phyloP scores from a whole-genome alignment of 1,139 yeast genomes.

The Taphrina communis region DNA sequence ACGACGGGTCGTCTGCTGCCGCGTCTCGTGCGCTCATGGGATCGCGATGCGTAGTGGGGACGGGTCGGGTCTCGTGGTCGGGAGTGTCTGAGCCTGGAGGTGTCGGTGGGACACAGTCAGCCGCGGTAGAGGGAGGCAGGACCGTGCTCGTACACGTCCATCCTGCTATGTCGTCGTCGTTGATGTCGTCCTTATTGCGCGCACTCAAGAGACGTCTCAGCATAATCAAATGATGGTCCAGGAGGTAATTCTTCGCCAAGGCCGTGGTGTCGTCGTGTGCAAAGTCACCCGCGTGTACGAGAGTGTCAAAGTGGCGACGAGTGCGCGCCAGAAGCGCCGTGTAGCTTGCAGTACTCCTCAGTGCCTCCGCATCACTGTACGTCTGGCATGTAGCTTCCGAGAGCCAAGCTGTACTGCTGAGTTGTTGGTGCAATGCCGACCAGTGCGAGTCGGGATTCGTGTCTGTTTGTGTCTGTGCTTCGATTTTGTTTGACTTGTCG shows the following conservation, averaged over 20 bases:
- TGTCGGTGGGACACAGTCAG: slow-evolving; percentile 23
- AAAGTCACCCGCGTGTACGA: slow-evolving; percentile 2
- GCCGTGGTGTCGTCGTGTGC: neutral
- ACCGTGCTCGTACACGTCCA: neutral
- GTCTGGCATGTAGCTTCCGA: neutral
- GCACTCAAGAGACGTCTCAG: neutral
- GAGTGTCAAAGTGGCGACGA: slow-evolving; percentile 2
- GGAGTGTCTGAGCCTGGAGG: slow-evolving; percentile 21
- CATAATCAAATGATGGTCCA: slow-evolving; percentile 2
- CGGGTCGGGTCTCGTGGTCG: neutral
- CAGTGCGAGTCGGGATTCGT: neutral
- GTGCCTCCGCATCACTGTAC: neutral
- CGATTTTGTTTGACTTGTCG: neutral
- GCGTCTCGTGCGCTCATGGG: neutral
- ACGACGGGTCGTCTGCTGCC: neutral
- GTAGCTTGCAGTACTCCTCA: neutral
- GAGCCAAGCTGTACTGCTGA: slow-evolving; percentile 1
- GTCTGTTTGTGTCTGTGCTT: slow-evolving; percentile 15
- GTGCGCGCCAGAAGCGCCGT: neutral
- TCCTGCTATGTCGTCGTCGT: neutral
- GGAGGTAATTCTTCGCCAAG: neutral
- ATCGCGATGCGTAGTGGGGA: neutral
- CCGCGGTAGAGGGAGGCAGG: neutral
- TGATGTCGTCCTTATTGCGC: neutral
- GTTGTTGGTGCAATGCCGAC: neutral